Base-by-base conservation (phyloP, 148 eudicot species). In the Chenopodium suecicum region DNA sequence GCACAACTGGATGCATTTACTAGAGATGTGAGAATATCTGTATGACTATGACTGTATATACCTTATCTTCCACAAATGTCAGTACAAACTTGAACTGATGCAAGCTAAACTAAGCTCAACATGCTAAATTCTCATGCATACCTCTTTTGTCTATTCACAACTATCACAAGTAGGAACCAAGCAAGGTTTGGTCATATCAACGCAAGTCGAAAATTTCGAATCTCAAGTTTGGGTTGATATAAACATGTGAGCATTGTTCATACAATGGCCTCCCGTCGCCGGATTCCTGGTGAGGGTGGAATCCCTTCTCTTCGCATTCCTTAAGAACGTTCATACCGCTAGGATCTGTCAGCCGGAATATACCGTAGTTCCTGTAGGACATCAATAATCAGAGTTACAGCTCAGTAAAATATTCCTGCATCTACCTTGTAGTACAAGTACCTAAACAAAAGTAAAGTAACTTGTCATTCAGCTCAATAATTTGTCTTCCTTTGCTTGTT, bases 141-240 rank as follows among this genome's bases (percentile, higher is more conserved):
- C 29, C 54, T 44, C 4, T 44, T 44, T 70, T 79, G 73, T 79
- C 54, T 71, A 48, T 29, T 70, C 29, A 70, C 66, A 56, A 56
- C 76, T 78, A 48, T 70, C 29, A 70, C 66, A 82, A 56, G 76
- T 79, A 50, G 31, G 11, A 46, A 10, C n/a, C 25, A 73, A 73
- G 77, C 71, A 77, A 64, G 67, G 72, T 16, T 34, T 27, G 4
- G 67, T 48, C 75, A 23, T 46, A 76, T 83, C 87, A 89, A 46
- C 93, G 91, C 66, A 91, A 67, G 82, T 93, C 94, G 41, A 85
- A 84, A 73, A 93, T 90, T 83, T 93, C 97, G 9, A 91, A 86
- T 74, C 91, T 89, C 34, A 91, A 85, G 74, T 88, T 88, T 14
- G 91, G 94, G 81, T 93, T 93, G 67, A 88, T 78, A 66, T 84